Percentiles rank a stretch among this genome's conserved stretches.
Evolutionary conservation across 208 protist genomes (phyloP).

Genomic region (Trypanosoma platydactyli): DNA sequence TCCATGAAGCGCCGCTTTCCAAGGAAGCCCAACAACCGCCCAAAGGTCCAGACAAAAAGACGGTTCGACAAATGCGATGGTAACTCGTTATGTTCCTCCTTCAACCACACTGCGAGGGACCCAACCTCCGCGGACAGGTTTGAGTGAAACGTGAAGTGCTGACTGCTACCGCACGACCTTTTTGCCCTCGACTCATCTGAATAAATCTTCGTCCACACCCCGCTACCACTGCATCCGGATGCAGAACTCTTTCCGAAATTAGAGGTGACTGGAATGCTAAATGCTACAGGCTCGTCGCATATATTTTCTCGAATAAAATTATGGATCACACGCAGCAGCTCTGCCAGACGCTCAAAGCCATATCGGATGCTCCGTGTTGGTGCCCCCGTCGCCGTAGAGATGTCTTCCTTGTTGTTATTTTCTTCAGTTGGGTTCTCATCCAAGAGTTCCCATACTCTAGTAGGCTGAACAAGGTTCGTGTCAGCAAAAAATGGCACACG

Average conservation of each 20-base stretch:
- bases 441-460: constrained; percentile 48
- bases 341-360: constrained; percentile 18
- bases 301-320: constrained; percentile 3
- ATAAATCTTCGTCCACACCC: constrained; percentile 4
- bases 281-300: constrained; percentile 10
- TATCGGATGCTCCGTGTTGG: background rate
- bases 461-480: constrained; percentile 36
- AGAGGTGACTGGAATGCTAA: constrained; percentile 5
- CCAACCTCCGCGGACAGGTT: constrained; percentile 1
- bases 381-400: background rate
- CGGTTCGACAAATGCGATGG: background rate
- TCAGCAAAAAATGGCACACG: constrained; percentile 65
- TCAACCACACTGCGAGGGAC: constrained; percentile 5
- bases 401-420: constrained; percentile 11
- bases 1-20: constrained; percentile 41
- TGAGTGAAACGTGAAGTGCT: background rate
- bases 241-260: background rate
- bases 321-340: constrained; percentile 6
- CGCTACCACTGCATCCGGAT: background rate
- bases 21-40: constrained; percentile 40
- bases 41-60: constrained; percentile 34
- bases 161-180: constrained; percentile 1
- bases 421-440: constrained; percentile 15
- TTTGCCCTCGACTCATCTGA: background rate
- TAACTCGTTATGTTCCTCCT: constrained; percentile 8